These are phyloP conservation scores for Fragaria iinumae DNA, from an alignment of 306 rosid genomes.

Conservation along the genomic window DNA sequence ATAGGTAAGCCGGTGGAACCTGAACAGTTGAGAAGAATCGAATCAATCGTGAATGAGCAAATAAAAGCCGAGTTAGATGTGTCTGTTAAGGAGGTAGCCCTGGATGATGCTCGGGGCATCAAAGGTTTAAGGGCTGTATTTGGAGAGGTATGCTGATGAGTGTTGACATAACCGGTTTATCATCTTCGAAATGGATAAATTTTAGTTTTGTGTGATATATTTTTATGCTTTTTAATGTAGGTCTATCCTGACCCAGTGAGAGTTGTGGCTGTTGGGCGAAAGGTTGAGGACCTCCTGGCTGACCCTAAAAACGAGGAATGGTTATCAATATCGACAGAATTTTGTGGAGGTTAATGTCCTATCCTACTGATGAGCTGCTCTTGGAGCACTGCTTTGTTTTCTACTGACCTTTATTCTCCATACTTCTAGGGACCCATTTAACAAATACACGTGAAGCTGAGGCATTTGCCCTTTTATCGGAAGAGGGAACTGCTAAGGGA, in stretches of 20 bases:
- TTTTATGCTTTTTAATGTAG: conserved; percentile 42
- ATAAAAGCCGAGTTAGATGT: conserved; percentile 79
- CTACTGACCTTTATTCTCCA: conserved; percentile 26
- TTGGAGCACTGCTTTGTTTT: conserved; percentile 22
- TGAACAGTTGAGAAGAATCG: conserved; percentile 72
- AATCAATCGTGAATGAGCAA: conserved; percentile 83
- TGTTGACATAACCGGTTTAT: conserved; percentile 9
- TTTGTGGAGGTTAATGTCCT: conserved; percentile 75
- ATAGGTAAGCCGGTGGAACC: conserved; percentile 88
- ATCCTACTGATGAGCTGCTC: conserved; percentile 8
- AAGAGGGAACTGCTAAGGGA: conserved; percentile 98
- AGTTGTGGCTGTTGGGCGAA: conserved; percentile 77
- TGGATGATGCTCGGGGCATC: conserved; percentile 70
- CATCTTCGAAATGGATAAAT: neutral
- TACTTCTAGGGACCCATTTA: conserved; percentile 78
- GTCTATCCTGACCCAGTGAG: conserved; percentile 98
- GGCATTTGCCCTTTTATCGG: conserved; percentile 90
- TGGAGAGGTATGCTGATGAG: conserved; percentile 72
- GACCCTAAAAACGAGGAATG: conserved; percentile 74
- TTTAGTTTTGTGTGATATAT: conserved; percentile 9
- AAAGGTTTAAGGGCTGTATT: conserved; percentile 95
- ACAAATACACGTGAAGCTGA: conserved; percentile 89
- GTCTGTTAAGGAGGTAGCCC: conserved; percentile 65
- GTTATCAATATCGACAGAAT: conserved; percentile 76
- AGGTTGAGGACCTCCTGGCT: conserved; percentile 81